These are phyloP conservation scores for Austroboletus festivus DNA, from an alignment of 768 basidiomycete species.

Conservation along the genomic window DNA sequence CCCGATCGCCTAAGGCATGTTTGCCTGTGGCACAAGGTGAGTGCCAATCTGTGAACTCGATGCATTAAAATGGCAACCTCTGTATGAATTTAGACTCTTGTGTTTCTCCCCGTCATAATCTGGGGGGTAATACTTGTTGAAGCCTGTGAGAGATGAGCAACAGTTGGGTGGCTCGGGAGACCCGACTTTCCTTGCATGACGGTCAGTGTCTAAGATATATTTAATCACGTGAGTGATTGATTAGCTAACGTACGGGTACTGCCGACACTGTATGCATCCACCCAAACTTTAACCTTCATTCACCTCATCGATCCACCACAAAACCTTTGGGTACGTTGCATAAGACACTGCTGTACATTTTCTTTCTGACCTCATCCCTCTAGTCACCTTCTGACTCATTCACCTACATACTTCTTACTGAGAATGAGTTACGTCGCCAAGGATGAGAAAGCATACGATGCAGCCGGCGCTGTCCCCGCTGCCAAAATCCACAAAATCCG, in stretches of 20 bases:
- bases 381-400: constrained; percentile 85
- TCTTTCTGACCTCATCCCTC: constrained; percentile 1
- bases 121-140: constrained; percentile 79
- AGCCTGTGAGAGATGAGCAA: constrained; percentile 40
- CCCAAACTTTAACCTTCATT: constrained; percentile 34
- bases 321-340: constrained; percentile 28
- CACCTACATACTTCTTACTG: constrained; percentile 15
- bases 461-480: constrained; percentile 80
- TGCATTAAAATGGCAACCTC: constrained; percentile 43
- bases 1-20: constrained; percentile 90
- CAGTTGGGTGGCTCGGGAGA: not conserved
- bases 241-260: constrained; percentile 16
- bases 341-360: not conserved
- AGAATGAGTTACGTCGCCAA: constrained; percentile 99
- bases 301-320: constrained; percentile 30
- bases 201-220: not conserved
- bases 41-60: not conserved
- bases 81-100: constrained; percentile 66
- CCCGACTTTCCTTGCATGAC: constrained; percentile 42
- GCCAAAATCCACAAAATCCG: constrained; percentile 99
- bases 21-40: constrained; percentile 55
- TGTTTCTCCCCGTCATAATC: constrained; percentile 72
- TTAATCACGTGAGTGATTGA: constrained; percentile 1
- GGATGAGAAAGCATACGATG: constrained; percentile 97
- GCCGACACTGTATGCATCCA: constrained; percentile 4